Evolutionary conservation across 169 alveolate species (phyloP).

Genomic region (Plasmodium coatneyi): DNA sequence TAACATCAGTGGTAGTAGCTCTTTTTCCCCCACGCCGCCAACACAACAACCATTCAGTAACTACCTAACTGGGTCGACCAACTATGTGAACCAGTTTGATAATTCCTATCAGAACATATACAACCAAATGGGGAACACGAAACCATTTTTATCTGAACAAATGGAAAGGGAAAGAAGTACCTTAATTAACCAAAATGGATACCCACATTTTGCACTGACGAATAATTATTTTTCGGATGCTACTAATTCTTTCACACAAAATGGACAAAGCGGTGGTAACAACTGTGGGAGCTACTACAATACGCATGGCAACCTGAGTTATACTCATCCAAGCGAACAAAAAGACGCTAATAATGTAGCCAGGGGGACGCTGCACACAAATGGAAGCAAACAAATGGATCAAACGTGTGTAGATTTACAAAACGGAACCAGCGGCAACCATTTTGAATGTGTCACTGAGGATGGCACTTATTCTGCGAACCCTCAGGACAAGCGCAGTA

Average conservation of each 20-base stretch:
- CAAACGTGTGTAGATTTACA: background rate
- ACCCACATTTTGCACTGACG: background rate
- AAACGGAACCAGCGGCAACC: background rate
- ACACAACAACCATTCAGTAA: background rate
- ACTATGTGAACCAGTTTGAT: background rate
- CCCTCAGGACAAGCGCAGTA: background rate
- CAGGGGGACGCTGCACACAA: background rate
- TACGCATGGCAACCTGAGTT: background rate
- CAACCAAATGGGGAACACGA: background rate
- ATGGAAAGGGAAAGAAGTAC: conserved; percentile 19
- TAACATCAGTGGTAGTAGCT: background rate
- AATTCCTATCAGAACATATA: background rate
- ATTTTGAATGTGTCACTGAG: background rate
- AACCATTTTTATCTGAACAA: conserved; percentile 8
- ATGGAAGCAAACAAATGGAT: background rate
- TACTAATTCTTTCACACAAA: background rate
- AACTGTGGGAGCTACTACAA: background rate
- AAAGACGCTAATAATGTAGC: background rate
- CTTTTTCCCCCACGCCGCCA: background rate
- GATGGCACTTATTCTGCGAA: background rate
- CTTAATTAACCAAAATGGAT: background rate
- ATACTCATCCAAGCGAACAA: background rate
- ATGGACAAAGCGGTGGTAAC: background rate
- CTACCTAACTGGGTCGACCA: background rate
- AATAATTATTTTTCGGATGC: background rate